Evolutionary conservation across 495 filamentous ascomycete species (phyloP), one percentile per base, ranked within the genome.

Genomic region (Penicillium simplicissimum): DNA sequence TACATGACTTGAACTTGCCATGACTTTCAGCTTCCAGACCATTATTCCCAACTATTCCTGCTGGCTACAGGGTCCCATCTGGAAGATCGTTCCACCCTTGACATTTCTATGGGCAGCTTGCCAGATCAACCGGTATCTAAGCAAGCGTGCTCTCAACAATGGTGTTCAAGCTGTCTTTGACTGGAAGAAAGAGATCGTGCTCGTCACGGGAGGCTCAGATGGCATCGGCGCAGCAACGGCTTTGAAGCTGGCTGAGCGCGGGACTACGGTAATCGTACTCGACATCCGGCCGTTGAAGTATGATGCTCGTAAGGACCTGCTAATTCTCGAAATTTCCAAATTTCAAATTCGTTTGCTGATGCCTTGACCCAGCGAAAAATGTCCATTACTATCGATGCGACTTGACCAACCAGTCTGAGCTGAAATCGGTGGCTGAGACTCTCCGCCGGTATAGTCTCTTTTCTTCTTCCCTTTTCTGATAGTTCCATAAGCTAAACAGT

Each of bases 141-240:
- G 17, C 10, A 49, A 9, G 11, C 47, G 47, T 14, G 47, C 47
- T 25, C 28, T 49, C 11, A 49, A 49, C 14, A 49, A 49, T 49
- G 47, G 47, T 14, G 47, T 49, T 31, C 42, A 36, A 8, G 25
- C 42, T 5, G 25, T 9, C 9, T 59, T 67, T 65, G 62, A 75
- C 68, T 72, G 72, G 71, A 17, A 52, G 15, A 57, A 62, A 4
- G 60, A 62, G 23, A 51, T 62, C 3, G 45, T 62, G 11, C 19
- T 62, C 11, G 53, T 62, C 0, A 62, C 60, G 8, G 60, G 53
- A 25, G 60, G 60, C 36, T 37, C 42, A 17, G 42, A 42, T 42
- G 60, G 60, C 8, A 62, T 62, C 14, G 60, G 60, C 8, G 60
- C 53, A 34, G 54, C 42, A 25, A 57, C 36, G 17, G 52, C 52